Evolutionary conservation across 768 basidiomycete species (phyloP).

Genomic region (Suillus subaureus): DNA sequence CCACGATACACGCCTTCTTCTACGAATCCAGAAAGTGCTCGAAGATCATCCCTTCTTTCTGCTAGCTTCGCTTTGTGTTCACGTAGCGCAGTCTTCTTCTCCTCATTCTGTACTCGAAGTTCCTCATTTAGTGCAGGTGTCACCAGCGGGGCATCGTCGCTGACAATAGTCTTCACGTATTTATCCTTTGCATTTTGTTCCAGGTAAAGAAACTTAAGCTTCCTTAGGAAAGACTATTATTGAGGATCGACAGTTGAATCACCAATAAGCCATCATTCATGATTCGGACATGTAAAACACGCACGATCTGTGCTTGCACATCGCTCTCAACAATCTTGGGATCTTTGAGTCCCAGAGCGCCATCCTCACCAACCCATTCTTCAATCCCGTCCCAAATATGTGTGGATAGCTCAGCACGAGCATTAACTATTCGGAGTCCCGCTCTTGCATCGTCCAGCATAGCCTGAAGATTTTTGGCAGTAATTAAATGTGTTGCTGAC

Average conservation of each 20-base stretch:
- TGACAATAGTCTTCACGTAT: constrained; percentile 85
- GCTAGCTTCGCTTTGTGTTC: constrained; percentile 62
- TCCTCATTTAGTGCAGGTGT: constrained; percentile 79
- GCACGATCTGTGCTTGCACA: constrained; percentile 62
- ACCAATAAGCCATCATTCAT: neutral
- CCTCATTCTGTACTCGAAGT: constrained; percentile 57
- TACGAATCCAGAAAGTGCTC: constrained; percentile 64
- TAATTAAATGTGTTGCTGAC: neutral
- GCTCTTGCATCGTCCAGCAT: constrained; percentile 25
- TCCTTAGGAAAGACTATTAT: constrained; percentile 66
- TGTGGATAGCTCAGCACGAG: constrained; percentile 25
- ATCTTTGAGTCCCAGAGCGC: constrained; percentile 39
- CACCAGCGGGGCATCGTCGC: constrained; percentile 81
- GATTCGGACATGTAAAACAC: constrained; percentile 24
- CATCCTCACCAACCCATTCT: constrained; percentile 29
- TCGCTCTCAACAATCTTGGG: constrained; percentile 60
- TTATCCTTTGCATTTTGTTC: constrained; percentile 91
- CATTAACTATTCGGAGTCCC: constrained; percentile 22
- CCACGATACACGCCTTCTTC: constrained; percentile 55
- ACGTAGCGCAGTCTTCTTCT: constrained; percentile 72
- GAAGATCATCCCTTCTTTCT: constrained; percentile 64
- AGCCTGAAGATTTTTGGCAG: constrained; percentile 27
- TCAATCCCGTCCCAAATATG: constrained; percentile 33
- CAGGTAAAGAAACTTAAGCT: constrained; percentile 87
- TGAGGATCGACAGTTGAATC: constrained; percentile 10